Evolutionary conservation across 129 eudicot genomes (phyloP).

Genomic region (Lonicera japonica): DNA sequence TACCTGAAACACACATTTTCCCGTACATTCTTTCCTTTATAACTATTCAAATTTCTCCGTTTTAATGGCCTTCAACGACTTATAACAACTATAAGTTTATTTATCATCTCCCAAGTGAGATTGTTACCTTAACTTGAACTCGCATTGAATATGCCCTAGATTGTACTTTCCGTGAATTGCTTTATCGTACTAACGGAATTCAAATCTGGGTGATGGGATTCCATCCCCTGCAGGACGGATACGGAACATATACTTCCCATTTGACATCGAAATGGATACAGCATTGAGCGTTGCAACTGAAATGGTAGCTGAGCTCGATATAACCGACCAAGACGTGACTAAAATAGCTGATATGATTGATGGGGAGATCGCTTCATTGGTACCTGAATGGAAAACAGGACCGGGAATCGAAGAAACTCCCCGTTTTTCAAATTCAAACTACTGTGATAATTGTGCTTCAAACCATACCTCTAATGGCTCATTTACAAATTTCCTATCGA

Average conservation of each 20-base stretch:
- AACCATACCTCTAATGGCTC: slow-evolving; percentile 28
- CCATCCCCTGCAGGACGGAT: slow-evolving; percentile 29
- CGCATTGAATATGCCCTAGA: no score
- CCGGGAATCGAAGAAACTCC: slow-evolving; percentile 31
- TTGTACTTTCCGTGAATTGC: no score
- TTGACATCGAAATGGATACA: slow-evolving; percentile 41
- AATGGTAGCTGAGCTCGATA: slow-evolving; percentile 57
- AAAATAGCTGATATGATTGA: slow-evolving; percentile 49
- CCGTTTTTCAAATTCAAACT: slow-evolving; percentile 19
- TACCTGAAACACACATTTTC: no score
- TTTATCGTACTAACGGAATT: no score
- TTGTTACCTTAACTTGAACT: no score
- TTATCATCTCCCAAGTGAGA: no score
- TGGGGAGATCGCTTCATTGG: slow-evolving; percentile 30
- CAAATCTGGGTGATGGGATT: neutral
- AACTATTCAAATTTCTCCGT: no score
- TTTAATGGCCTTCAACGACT: no score
- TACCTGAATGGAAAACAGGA: slow-evolving; percentile 32
- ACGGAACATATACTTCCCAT: slow-evolving; percentile 47
- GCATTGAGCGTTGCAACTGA: slow-evolving; percentile 51
- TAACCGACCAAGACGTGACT: slow-evolving; percentile 54
- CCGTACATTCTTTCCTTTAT: no score
- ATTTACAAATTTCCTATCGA: slow-evolving; percentile 17
- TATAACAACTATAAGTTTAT: no score
- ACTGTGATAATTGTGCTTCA: slow-evolving; percentile 39